Evolutionary conservation across 164 flowering plant species (phyloP).

Genomic region (Litsea cubeba): DNA sequence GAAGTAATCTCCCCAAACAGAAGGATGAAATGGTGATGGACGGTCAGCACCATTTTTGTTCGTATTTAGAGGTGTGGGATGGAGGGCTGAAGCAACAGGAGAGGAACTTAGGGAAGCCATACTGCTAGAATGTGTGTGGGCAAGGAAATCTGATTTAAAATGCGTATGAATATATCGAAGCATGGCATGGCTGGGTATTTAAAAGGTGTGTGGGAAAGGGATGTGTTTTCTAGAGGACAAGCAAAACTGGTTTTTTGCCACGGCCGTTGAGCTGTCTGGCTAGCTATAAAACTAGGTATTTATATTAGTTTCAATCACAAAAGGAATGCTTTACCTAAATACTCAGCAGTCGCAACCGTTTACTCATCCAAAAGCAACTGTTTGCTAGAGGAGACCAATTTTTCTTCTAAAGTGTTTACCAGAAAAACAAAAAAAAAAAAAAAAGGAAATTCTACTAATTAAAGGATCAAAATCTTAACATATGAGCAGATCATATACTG

Average conservation of each 20-base stretch:
- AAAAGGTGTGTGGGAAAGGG: background rate
- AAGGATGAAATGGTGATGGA: background rate
- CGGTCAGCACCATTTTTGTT: background rate
- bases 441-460: too few relatives aligned
- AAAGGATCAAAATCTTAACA: too few relatives aligned
- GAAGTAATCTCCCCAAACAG: background rate
- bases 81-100: background rate
- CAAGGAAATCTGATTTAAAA: background rate
- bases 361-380: too few relatives aligned
- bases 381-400: too few relatives aligned
- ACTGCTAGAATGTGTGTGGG: background rate
- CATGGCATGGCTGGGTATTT: background rate
- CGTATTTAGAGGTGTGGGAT: background rate
- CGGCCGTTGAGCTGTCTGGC: too few relatives aligned
- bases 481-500: too few relatives aligned
- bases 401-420: too few relatives aligned
- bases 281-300: too few relatives aligned
- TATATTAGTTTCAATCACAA: too few relatives aligned
- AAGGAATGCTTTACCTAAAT: too few relatives aligned
- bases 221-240: background rate
- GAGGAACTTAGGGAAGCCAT: background rate
- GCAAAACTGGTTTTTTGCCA: background rate
- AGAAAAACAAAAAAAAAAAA: too few relatives aligned
- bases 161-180: background rate
- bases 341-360: too few relatives aligned